Evolutionary conservation across 108 stramenopile genomes (phyloP).

Genomic region (Aurantiochytrium sp.): DNA sequence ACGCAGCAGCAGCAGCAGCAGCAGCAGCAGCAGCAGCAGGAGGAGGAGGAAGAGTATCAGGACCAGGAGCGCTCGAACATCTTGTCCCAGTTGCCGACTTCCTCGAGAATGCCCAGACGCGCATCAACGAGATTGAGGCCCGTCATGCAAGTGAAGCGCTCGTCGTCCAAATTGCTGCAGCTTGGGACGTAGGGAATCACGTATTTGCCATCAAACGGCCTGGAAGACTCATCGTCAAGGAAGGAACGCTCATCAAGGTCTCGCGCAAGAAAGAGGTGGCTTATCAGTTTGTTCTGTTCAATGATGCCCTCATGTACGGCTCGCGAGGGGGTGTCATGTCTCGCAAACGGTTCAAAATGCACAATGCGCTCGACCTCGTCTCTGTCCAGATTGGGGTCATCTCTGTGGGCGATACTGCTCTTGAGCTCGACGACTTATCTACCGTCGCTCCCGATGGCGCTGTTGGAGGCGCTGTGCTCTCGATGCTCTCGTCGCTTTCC

Average conservation of each 20-base stretch:
- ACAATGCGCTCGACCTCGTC: not conserved
- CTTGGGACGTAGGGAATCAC: not conserved
- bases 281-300: not conserved
- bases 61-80: not conserved
- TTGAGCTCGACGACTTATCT: not conserved
- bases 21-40: too few relatives aligned
- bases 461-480: not conserved
- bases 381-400: not conserved
- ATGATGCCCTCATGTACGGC: not conserved
- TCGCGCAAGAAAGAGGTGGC: not conserved
- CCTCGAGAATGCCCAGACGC: not conserved
- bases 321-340: not conserved
- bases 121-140: not conserved
- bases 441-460: not conserved
- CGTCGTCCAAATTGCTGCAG: not conserved
- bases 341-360: not conserved
- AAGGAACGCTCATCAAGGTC: not conserved
- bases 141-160: not conserved
- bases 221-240: not conserved
- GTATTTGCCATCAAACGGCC: not conserved
- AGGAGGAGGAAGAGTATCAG: too few relatives aligned
- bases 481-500: not conserved
- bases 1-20: not conserved
- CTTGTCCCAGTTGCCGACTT: not conserved
- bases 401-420: not conserved